Percentiles rank a stretch among this genome's conserved stretches.
phyloP scores from a whole-genome alignment of 1,284 basidiomycete species.

The Marasmius oreades region DNA sequence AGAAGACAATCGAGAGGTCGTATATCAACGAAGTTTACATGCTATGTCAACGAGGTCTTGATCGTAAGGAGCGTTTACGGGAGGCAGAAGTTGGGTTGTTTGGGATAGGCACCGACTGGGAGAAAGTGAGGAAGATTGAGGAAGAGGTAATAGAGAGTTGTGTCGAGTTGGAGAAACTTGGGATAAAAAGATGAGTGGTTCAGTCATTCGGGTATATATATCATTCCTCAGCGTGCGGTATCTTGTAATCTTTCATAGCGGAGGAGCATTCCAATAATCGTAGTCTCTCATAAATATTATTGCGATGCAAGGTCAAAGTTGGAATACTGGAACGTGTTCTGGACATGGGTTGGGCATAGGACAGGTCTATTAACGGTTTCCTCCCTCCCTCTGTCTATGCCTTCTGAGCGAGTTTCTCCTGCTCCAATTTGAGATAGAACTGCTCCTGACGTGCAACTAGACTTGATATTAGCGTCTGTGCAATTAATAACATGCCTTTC shows the following conservation, averaged over 20 bases:
- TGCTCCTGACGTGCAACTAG: constrained; percentile 78
- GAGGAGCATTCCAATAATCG: not conserved
- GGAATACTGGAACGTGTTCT: not conserved
- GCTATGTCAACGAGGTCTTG: constrained; percentile 65
- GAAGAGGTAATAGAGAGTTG: constrained; percentile 68
- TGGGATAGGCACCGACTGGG: constrained; percentile 87
- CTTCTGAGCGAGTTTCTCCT: constrained; percentile 39
- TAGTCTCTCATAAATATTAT: constrained; percentile 4
- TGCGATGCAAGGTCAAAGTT: not conserved
- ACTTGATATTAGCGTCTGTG: constrained; percentile 8
- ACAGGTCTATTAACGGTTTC: not conserved
- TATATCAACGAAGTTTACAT: constrained; percentile 71
- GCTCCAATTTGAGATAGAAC: constrained; percentile 81
- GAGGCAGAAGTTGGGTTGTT: constrained; percentile 83
- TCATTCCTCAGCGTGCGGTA: constrained; percentile 13
- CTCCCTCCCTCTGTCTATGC: constrained; percentile 16
- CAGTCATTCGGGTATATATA: constrained; percentile 18
- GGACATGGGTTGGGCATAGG: constrained; percentile 10
- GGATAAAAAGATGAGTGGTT: constrained; percentile 31
- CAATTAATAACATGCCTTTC: not conserved
- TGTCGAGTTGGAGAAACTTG: constrained; percentile 65
- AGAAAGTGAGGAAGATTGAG: constrained; percentile 71
- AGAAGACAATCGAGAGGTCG: constrained; percentile 64
- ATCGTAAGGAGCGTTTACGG: constrained; percentile 61
- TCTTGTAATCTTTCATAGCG: not conserved